These are phyloP conservation scores for Chlorella sp. DNA, from an alignment of 139 green algal genomes.

Conservation along the genomic window DNA sequence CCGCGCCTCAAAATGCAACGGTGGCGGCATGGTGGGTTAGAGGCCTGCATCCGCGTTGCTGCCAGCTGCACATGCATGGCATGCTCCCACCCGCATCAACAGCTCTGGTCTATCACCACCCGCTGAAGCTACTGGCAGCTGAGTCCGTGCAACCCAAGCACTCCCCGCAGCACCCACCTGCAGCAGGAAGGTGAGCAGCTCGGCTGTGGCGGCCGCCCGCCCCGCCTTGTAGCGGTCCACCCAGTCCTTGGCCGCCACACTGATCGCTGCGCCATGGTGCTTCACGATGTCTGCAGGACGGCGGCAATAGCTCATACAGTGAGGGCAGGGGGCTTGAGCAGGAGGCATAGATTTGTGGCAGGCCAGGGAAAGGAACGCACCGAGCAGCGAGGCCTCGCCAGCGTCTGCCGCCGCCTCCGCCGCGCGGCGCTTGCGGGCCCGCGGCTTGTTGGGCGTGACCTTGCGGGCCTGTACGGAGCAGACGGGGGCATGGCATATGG, in stretches of 20 bases:
- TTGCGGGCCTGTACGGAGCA: not conserved
- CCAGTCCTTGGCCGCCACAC: conserved; percentile 65
- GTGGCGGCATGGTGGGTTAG: not conserved
- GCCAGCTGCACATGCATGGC: not conserved
- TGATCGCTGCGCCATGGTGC: conserved; percentile 24
- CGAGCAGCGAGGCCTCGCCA: conserved; percentile 15
- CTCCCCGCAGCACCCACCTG: conserved; percentile 43
- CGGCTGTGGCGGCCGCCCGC: conserved; percentile 51
- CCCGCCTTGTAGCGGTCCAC: conserved; percentile 55
- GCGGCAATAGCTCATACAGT: too few species aligned
- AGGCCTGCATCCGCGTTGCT: too few species aligned
- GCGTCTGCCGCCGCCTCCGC: not conserved
- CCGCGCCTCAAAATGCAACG: not conserved
- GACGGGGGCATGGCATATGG: not conserved
- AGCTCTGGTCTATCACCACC: too few species aligned
- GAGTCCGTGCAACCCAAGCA: too few species aligned
- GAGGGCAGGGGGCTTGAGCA: not conserved
- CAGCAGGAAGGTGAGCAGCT: conserved; percentile 72
- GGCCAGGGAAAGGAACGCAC: not conserved
- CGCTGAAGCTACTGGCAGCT: too few species aligned
- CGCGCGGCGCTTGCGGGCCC: conserved; percentile 1
- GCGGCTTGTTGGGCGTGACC: not conserved
- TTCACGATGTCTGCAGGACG: conserved; percentile 24
- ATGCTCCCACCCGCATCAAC: too few species aligned
- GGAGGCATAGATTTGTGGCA: not conserved